These are phyloP conservation scores for Leucosporidium yakuticum DNA, from an alignment of 768 basidiomycete species.

Conservation along the genomic window DNA sequence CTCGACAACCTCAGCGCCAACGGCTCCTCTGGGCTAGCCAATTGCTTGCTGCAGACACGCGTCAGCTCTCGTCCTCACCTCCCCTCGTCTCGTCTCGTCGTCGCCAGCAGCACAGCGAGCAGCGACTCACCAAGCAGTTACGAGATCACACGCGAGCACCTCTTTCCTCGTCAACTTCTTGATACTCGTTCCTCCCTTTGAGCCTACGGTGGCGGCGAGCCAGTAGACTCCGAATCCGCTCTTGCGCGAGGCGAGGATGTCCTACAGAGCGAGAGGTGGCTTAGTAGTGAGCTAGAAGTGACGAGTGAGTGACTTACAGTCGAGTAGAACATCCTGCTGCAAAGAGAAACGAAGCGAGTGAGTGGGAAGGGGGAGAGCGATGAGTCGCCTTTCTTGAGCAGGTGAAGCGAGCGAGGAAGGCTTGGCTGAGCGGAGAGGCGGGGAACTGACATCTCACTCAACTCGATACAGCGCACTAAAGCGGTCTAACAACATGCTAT, in stretches of 20 bases:
- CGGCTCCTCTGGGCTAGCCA: constrained; percentile 23
- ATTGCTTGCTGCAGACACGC: constrained; percentile 16
- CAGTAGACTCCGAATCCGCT: constrained; percentile 29
- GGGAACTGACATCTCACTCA: too few species aligned
- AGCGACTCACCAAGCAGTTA: constrained; percentile 21
- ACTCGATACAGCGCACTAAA: too few species aligned
- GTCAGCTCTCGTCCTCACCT: not conserved
- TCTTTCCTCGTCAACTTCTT: constrained; percentile 23
- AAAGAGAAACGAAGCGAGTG: too few species aligned
- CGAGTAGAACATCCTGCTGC: constrained; percentile 2
- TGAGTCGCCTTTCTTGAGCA: too few species aligned
- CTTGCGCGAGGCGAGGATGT: constrained; percentile 27
- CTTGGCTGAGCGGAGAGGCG: too few species aligned
- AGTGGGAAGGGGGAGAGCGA: too few species aligned
- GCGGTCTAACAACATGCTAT: too few species aligned
- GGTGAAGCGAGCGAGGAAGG: too few species aligned
- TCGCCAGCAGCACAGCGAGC: too few species aligned
- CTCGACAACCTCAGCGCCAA: constrained; percentile 29
- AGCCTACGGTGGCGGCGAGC: constrained; percentile 29
- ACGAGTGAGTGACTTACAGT: not conserved
- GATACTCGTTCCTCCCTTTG: constrained; percentile 1
- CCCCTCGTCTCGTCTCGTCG: not conserved
- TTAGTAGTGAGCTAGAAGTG: not conserved
- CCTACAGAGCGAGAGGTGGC: not conserved
- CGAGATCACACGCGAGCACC: constrained; percentile 22